Base-by-base conservation (phyloP, 2,329 filamentous ascomycete species). In the Fusarium sp. region DNA sequence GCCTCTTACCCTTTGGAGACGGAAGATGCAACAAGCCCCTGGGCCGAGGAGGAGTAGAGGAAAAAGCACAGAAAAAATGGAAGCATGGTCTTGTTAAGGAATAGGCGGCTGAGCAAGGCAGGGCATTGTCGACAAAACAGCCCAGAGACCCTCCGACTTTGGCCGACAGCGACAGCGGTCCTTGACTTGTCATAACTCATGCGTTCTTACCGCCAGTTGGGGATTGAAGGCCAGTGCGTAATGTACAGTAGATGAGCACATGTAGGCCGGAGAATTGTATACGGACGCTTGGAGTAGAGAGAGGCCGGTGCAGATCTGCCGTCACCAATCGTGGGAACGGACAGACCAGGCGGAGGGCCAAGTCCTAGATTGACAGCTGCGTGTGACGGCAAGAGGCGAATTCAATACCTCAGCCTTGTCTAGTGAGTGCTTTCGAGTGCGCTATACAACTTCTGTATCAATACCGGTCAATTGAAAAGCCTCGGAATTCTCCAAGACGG, bases 91-190 rank as follows among this genome's bases (percentile, higher is more conserved):
- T 59, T 62, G 62, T 34, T 62, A 52, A 37, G 64, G 54, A 47
- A 58, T 63, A 62, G 62, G 57, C 34, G 45, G 45, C 18, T 31
- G 24, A 42, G 45, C 35, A 52, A 63, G 58, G 18, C 57, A 60
- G 52, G 62, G 27, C 57, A 42, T 54, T 42, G 47, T 60, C 27
- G 38, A 60, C 47, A 52, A 52, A 66, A 50, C 29, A 62, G 62
- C 56, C 60, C 35, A 71, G 63, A 40, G 54, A 20, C 16, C n/a
- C 64, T 72, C 76, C 76, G 76, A 64, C 69, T 77, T 78, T 78
- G 76, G 71, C 76, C 76, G 76, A 77, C 63, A 35, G 22, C 37
- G 59, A 37, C 59, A 50, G 22, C 59, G 42, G 20, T n/a, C 60
- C 61, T 59, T 59, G 70, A 67, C 63, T 67, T 47, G 31, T 64